A percentile compares a stretch with the other conserved stretches of the same genome.
Conservation (phyloP, 2,329 filamentous ascomycete species). For the Ophiostoma perfectum region DNA sequence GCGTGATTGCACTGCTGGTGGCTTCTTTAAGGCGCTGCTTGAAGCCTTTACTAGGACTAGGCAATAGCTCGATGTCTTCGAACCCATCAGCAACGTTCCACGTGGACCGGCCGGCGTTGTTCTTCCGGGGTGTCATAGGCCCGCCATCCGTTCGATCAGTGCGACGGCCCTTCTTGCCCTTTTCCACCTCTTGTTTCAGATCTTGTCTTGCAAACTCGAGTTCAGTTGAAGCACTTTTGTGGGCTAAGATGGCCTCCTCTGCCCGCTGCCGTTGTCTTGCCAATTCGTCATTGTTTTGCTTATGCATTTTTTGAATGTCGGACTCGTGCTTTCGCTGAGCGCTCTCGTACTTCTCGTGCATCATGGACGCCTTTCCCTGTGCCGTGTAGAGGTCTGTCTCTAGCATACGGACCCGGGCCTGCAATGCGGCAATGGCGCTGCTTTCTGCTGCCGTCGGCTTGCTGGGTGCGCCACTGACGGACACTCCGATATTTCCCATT, state of each 20-base stretch:
- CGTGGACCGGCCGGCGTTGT: constrained; percentile 38
- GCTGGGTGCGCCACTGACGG: neutral
- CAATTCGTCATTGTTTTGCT: constrained; percentile 58
- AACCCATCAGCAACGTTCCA: constrained; percentile 69
- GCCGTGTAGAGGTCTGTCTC: constrained; percentile 56
- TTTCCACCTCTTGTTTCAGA: constrained; percentile 54
- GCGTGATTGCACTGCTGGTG: constrained; percentile 39
- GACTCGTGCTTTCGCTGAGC: constrained; percentile 56
- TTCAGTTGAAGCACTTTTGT: constrained; percentile 62
- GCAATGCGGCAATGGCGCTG: constrained; percentile 38
- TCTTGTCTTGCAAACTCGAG: constrained; percentile 69
- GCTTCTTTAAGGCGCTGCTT: constrained; percentile 37
- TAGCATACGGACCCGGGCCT: constrained; percentile 49
- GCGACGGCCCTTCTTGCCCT: constrained; percentile 37
- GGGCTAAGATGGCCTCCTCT: constrained; percentile 59
- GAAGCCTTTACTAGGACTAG: constrained; percentile 49
- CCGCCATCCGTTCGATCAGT: constrained; percentile 30
- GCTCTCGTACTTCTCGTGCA: constrained; percentile 65
- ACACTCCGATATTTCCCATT: neutral
- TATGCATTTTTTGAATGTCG: constrained; percentile 55
- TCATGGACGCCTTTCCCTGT: constrained; percentile 66
- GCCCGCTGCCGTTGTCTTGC: constrained; percentile 59
- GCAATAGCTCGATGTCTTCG: constrained; percentile 57
- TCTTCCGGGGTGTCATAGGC: constrained; percentile 53
- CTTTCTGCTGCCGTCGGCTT: neutral